Percentiles rank a stretch among this genome's conserved stretches.
phyloP scores from a whole-genome alignment of 2,329 filamentous ascomycete species.

The Pleurostoma richardsiae region DNA sequence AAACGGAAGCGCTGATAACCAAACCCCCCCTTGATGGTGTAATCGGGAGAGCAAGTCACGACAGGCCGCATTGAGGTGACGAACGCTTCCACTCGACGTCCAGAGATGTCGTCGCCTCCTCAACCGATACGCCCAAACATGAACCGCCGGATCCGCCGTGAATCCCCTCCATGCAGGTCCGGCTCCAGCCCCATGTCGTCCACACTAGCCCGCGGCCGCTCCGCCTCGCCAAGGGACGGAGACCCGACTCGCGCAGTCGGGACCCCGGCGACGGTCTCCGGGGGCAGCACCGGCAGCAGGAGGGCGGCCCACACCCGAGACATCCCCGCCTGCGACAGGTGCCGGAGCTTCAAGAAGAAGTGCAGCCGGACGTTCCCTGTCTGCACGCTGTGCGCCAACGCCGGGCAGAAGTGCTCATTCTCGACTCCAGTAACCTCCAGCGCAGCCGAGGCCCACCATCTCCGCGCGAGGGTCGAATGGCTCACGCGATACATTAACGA shows the following conservation, averaged over 20 bases:
- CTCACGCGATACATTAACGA: conserved; percentile 30
- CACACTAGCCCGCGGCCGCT: conserved; percentile 11
- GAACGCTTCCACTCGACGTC: too few species aligned
- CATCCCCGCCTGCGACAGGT: conserved; percentile 32
- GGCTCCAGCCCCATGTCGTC: conserved; percentile 5
- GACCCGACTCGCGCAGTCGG: too few species aligned
- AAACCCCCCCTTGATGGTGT: too few species aligned
- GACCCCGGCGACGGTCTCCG: too few species aligned
- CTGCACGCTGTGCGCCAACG: conserved; percentile 31
- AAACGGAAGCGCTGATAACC: too few species aligned
- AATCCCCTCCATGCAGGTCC: conserved; percentile 4
- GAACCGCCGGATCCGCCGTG: conserved; percentile 18
- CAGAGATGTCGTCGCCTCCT: not conserved
- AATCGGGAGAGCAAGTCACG: too few species aligned
- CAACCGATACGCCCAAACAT: conserved; percentile 15
- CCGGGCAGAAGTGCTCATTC: conserved; percentile 32
- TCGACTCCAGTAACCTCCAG: conserved; percentile 20
- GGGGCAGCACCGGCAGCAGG: not conserved
- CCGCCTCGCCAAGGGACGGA: not conserved
- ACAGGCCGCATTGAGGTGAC: too few species aligned
- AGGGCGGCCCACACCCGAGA: conserved; percentile 14
- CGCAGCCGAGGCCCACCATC: conserved; percentile 26
- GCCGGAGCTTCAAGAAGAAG: conserved; percentile 39
- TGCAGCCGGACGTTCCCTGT: conserved; percentile 34
- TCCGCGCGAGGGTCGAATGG: conserved; percentile 34